A percentile compares a stretch with the other conserved stretches of the same genome.
These are phyloP conservation scores for Leccinum olivaceopallidum DNA, from an alignment of 768 basidiomycete genomes.

Conservation along the genomic window DNA sequence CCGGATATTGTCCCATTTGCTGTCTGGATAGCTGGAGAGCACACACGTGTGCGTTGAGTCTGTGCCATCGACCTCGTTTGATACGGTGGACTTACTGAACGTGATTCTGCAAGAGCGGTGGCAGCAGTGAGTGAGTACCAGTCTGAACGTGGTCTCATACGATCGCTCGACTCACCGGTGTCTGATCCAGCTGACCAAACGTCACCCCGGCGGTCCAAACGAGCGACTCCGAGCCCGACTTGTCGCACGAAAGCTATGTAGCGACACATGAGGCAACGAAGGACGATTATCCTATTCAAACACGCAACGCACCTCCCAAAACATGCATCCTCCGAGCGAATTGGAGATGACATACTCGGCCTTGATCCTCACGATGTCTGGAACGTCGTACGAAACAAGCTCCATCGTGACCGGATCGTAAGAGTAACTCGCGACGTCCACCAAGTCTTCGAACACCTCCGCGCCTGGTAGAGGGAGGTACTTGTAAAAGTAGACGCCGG, in stretches of 20 bases:
- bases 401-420: slow-evolving; percentile 68
- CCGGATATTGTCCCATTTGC: slow-evolving; percentile 71
- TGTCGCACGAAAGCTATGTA: slow-evolving; percentile 55
- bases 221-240: slow-evolving; percentile 57
- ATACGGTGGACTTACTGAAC: slow-evolving; percentile 41
- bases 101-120: slow-evolving; percentile 46
- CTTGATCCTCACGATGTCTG: slow-evolving; percentile 64
- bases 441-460: slow-evolving; percentile 62
- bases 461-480: slow-evolving; percentile 65
- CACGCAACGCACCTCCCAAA: slow-evolving; percentile 52
- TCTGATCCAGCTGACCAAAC: slow-evolving; percentile 58
- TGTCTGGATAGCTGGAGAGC: slow-evolving; percentile 54
- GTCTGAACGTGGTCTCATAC: background rate
- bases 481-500: slow-evolving; percentile 64
- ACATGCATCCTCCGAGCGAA: slow-evolving; percentile 70
- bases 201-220: slow-evolving; percentile 48
- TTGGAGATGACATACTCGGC: slow-evolving; percentile 63
- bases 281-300: no score
- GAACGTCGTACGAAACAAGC: slow-evolving; percentile 77
- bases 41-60: background rate
- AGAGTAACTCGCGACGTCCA: slow-evolving; percentile 74
- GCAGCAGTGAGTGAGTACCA: background rate
- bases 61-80: background rate
- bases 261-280: background rate
- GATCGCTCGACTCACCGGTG: slow-evolving; percentile 32